Evolutionary conservation across 495 filamentous ascomycete species (phyloP).

Genomic region (Penicillium pulvis): DNA sequence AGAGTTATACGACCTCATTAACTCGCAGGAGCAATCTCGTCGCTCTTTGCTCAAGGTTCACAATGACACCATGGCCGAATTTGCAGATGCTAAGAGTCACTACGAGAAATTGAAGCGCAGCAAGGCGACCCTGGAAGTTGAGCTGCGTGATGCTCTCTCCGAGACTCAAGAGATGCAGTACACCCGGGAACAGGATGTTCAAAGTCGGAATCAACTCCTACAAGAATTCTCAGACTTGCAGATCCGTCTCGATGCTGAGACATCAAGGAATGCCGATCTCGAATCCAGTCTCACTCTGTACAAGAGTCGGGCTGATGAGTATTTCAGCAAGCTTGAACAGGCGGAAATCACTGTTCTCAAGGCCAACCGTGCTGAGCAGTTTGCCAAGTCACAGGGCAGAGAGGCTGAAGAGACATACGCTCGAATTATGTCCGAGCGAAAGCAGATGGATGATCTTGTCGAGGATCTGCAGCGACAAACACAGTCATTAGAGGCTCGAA

Average conservation of each 20-base stretch:
- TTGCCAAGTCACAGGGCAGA: slow-evolving; percentile 82
- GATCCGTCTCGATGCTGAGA: slow-evolving; percentile 87
- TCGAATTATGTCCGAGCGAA: slow-evolving; percentile 87
- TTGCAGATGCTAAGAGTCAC: slow-evolving; percentile 80
- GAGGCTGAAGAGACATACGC: slow-evolving; percentile 93
- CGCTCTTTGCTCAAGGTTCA: slow-evolving; percentile 79
- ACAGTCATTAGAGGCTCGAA: slow-evolving; percentile 83
- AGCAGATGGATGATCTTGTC: slow-evolving; percentile 82
- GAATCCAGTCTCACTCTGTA: slow-evolving; percentile 83
- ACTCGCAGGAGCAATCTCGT: slow-evolving; percentile 88
- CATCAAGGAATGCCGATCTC: slow-evolving; percentile 81
- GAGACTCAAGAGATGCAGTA: slow-evolving; percentile 79
- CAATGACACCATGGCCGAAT: slow-evolving; percentile 80
- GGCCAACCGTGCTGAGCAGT: slow-evolving; percentile 87
- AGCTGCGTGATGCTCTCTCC: slow-evolving; percentile 79
- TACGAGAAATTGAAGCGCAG: slow-evolving; percentile 83
- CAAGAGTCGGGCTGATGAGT: slow-evolving; percentile 92
- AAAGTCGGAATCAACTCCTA: slow-evolving; percentile 82
- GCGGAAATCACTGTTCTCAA: slow-evolving; percentile 95
- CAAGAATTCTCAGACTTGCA: slow-evolving; percentile 94
- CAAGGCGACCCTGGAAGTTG: slow-evolving; percentile 79
- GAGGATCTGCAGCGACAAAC: slow-evolving; percentile 90
- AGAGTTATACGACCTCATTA: slow-evolving; percentile 91
- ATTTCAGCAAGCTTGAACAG: slow-evolving; percentile 96
- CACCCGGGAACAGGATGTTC: slow-evolving; percentile 79